These are phyloP conservation scores for Gossypium herbaceum DNA, from an alignment of 345 rosid species.

Conservation along the genomic window DNA sequence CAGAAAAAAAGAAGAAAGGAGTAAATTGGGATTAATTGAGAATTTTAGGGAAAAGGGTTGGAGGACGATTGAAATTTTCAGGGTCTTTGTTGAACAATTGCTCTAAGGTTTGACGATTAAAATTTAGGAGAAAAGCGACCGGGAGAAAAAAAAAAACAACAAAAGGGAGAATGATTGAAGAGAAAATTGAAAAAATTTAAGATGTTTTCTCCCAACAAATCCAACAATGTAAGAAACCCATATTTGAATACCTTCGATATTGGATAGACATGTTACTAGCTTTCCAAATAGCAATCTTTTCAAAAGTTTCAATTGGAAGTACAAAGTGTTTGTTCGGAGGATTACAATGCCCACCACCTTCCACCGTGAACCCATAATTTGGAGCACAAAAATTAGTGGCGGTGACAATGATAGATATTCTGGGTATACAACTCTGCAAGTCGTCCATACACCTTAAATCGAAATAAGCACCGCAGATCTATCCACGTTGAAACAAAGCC, in stretches of 20 bases:
- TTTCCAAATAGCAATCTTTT: conserved; percentile 97
- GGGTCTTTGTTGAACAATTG: too few relatives aligned
- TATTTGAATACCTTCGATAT: conserved; percentile 59
- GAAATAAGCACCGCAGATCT: conserved; percentile 97
- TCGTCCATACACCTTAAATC: conserved; percentile 85
- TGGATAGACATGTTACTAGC: conserved; percentile 95
- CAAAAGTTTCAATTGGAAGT: conserved; percentile 90
- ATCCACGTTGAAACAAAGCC: conserved; percentile 71
- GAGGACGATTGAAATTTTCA: too few relatives aligned
- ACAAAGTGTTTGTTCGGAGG: conserved; percentile 94
- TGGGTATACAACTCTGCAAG: conserved; percentile 90
- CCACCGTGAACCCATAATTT: conserved; percentile 75
- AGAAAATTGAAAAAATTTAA: not conserved
- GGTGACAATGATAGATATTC: conserved; percentile 71
- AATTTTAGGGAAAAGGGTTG: too few relatives aligned
- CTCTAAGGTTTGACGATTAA: too few relatives aligned
- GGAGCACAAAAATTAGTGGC: conserved; percentile 95
- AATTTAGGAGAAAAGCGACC: too few relatives aligned
- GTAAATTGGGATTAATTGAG: too few relatives aligned
- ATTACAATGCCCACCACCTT: conserved; percentile 86
- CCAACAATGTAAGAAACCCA: not conserved
- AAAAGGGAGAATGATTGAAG: too few relatives aligned
- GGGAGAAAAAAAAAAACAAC: too few relatives aligned
- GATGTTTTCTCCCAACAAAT: not conserved
- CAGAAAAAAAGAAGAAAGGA: too few relatives aligned